Conservation (phyloP, 2,329 filamentous ascomycete genomes). For the Aspergillus novofumigatus region DNA sequence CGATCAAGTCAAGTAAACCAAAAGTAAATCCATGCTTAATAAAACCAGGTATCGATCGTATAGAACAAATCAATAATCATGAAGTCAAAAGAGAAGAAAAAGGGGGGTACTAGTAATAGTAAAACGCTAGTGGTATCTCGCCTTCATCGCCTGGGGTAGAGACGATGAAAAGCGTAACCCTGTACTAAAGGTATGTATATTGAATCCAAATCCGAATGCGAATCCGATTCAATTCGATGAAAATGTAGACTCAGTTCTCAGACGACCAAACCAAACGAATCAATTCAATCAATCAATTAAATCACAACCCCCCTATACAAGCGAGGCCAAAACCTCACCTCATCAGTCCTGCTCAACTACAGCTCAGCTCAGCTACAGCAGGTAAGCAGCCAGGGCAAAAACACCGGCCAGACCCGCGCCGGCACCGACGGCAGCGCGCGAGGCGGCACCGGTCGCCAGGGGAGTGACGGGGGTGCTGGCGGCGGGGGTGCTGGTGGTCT, state of each 20-base stretch:
- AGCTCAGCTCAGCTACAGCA: conserved; percentile 32
- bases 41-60: not conserved
- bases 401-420: conserved; percentile 52
- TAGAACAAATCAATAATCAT: not conserved
- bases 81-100: not conserved
- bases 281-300: conserved; percentile 11
- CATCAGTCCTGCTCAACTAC: not conserved
- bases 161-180: not conserved
- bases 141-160: not conserved
- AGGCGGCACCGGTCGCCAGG: conserved; percentile 50
- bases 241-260: not conserved
- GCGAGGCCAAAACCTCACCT: no score
- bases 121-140: not conserved
- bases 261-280: not conserved
- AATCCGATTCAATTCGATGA: not conserved
- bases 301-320: not conserved
- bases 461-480: conserved; percentile 25
- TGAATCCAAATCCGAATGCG: no score
- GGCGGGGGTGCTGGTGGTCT: not conserved
- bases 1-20: not conserved
- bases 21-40: not conserved
- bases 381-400: conserved; percentile 47
- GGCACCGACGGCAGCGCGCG: conserved; percentile 44
- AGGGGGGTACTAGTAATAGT: not conserved
- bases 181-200: not conserved